Conservation (phyloP, 495 filamentous ascomycete genomes). For the Annulohypoxylon stygium region DNA sequence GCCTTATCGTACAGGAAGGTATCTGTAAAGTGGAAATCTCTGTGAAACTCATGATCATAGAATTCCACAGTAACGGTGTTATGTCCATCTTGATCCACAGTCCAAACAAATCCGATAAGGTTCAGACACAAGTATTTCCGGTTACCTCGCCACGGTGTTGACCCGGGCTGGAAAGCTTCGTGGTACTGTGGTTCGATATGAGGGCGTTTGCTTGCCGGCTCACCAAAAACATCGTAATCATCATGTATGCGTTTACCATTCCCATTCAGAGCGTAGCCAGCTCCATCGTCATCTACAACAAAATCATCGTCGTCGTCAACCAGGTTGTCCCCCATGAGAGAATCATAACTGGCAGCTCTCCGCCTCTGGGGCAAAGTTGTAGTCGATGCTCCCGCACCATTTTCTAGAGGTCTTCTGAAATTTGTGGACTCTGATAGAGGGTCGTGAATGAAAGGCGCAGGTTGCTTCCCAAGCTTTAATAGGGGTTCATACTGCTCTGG, state of each 20-base stretch:
- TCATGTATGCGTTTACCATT: constrained; percentile 76
- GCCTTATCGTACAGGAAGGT: constrained; percentile 95
- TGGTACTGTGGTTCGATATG: constrained; percentile 77
- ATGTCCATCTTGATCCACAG: constrained; percentile 93
- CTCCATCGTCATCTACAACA: constrained; percentile 95
- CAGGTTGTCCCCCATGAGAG: constrained; percentile 64
- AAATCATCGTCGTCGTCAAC: constrained; percentile 76
- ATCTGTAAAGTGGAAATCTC: constrained; percentile 98
- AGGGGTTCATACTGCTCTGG: constrained; percentile 71
- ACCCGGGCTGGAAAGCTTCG: constrained; percentile 88
- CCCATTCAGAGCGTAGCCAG: constrained; percentile 81
- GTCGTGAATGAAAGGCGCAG: constrained; percentile 88
- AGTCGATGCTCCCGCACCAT: constrained; percentile 67
- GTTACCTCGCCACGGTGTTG: constrained; percentile 95
- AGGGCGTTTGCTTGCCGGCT: constrained; percentile 58
- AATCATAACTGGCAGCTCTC: constrained; percentile 61
- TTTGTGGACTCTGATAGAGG: constrained; percentile 80
- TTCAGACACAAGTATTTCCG: constrained; percentile 94
- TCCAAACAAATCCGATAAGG: constrained; percentile 95
- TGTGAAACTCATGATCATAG: constrained; percentile 90
- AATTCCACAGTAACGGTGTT: constrained; percentile 98
- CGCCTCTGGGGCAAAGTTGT: constrained; percentile 18
- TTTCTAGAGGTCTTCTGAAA: constrained; percentile 65
- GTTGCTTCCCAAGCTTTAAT: constrained; percentile 70
- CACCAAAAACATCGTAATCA: constrained; percentile 55